Evolutionary conservation across 2,329 filamentous ascomycete species (phyloP).

Genomic region (Neonectria faginata): DNA sequence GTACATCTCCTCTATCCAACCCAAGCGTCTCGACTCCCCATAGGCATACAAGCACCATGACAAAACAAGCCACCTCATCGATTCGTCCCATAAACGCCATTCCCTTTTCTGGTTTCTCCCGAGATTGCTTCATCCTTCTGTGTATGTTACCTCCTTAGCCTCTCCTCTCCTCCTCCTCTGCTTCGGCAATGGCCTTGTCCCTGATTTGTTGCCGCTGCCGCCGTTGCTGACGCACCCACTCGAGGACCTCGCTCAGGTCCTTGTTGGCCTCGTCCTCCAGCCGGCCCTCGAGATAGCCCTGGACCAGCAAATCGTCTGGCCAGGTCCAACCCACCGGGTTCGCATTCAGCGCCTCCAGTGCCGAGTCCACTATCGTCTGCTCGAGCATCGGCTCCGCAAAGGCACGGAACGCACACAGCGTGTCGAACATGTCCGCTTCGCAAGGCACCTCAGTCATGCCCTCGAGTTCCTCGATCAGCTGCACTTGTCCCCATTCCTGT

Average conservation of each 20-base stretch:
- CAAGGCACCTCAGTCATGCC: conserved; percentile 50
- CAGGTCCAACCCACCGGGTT: conserved; percentile 50
- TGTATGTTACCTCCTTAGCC: neutral
- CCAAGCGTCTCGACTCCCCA: conserved; percentile 4
- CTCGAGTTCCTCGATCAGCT: conserved; percentile 51
- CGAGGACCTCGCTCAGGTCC: conserved; percentile 43
- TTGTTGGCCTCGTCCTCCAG: conserved; percentile 42
- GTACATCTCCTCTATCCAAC: conserved; percentile 15
- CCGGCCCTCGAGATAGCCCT: conserved; percentile 47
- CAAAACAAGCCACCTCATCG: conserved; percentile 16
- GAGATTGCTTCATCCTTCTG: conserved; percentile 1
- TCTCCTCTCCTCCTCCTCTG: conserved; percentile 23
- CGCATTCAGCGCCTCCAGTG: conserved; percentile 47
- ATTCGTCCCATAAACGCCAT: conserved; percentile 28
- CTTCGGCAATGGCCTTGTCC: neutral
- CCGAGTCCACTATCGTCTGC: conserved; percentile 43
- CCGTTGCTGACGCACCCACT: conserved; percentile 34
- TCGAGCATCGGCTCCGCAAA: conserved; percentile 59
- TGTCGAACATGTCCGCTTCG: conserved; percentile 51
- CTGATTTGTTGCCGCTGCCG: conserved; percentile 19
- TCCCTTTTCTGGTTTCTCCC: conserved; percentile 3
- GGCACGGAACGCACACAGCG: conserved; percentile 61
- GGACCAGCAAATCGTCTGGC: conserved; percentile 54
- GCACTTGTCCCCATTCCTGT: conserved; percentile 55
- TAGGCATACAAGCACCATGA: conserved; percentile 1